Evolutionary conservation across 805 yeast species (phyloP).

Genomic region (Komagataella ulmi): DNA sequence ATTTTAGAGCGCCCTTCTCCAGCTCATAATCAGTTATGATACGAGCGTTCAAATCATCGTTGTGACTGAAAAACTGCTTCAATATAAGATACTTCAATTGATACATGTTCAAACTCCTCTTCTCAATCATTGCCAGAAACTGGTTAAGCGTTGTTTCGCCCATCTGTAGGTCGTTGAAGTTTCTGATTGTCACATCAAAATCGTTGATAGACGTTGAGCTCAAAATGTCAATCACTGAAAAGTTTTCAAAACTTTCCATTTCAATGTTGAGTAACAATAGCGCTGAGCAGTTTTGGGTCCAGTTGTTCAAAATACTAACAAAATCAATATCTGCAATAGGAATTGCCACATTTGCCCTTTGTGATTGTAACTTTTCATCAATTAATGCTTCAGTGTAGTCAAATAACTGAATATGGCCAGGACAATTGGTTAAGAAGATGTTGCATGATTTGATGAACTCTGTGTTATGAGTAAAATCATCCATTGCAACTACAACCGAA

Average conservation of each 20-base stretch:
- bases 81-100: slow-evolving; percentile 15
- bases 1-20: slow-evolving; percentile 7
- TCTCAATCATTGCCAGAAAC: slow-evolving; percentile 9
- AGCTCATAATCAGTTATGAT: slow-evolving; percentile 12
- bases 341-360: background rate
- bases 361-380: background rate
- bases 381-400: background rate
- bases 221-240: slow-evolving; percentile 18
- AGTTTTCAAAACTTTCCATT: slow-evolving; percentile 6
- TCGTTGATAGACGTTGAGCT: slow-evolving; percentile 9
- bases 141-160: slow-evolving; percentile 6
- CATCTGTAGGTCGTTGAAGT: slow-evolving; percentile 8
- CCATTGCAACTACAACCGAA: background rate
- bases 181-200: slow-evolving; percentile 5
- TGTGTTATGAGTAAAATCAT: background rate
- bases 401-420: background rate
- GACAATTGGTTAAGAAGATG: slow-evolving; percentile 1
- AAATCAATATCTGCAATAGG: slow-evolving; percentile 10
- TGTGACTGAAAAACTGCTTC: slow-evolving; percentile 9
- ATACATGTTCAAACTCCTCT: slow-evolving; percentile 10
- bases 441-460: background rate
- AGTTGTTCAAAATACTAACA: slow-evolving; percentile 13
- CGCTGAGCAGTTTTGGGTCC: slow-evolving; percentile 13
- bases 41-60: slow-evolving; percentile 8
- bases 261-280: slow-evolving; percentile 3